Conservation (phyloP, 2,329 filamentous ascomycete species). For the Aspergillus pseudoglaucus region DNA sequence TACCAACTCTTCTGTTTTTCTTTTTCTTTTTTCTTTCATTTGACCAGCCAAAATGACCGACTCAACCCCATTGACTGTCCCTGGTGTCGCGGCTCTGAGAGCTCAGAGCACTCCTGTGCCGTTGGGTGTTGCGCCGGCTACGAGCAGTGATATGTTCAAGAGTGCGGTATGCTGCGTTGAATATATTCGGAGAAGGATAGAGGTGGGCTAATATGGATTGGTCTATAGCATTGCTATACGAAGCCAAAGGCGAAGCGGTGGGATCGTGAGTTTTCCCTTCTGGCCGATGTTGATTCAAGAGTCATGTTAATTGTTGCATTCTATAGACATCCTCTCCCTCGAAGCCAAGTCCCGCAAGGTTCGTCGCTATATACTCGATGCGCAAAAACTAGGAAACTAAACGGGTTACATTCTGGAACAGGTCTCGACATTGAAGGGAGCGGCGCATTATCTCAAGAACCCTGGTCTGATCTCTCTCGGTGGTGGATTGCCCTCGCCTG, state of each 20-base stretch:
- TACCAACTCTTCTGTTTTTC: not conserved
- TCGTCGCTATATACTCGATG: conserved; percentile 3
- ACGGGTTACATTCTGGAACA: conserved; percentile 19
- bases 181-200: not conserved
- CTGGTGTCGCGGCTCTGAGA: conserved; percentile 61
- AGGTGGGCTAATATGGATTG: conserved; percentile 2
- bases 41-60: not conserved
- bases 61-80: conserved; percentile 50
- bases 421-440: conserved; percentile 72
- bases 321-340: conserved; percentile 49
- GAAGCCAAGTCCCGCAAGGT: conserved; percentile 53
- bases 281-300: not conserved
- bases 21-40: too few species aligned
- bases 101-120: conserved; percentile 62
- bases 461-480: conserved; percentile 85
- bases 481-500: conserved; percentile 78
- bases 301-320: not conserved
- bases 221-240: conserved; percentile 34
- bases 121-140: conserved; percentile 68
- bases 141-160: conserved; percentile 79
- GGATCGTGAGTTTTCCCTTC: conserved; percentile 60
- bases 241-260: conserved; percentile 76
- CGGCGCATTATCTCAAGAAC: conserved; percentile 69
- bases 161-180: conserved; percentile 49
- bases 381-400: not conserved